phyloP scores from a whole-genome alignment of 2,329 filamentous ascomycete genomes.

The Cercospora canescens region DNA sequence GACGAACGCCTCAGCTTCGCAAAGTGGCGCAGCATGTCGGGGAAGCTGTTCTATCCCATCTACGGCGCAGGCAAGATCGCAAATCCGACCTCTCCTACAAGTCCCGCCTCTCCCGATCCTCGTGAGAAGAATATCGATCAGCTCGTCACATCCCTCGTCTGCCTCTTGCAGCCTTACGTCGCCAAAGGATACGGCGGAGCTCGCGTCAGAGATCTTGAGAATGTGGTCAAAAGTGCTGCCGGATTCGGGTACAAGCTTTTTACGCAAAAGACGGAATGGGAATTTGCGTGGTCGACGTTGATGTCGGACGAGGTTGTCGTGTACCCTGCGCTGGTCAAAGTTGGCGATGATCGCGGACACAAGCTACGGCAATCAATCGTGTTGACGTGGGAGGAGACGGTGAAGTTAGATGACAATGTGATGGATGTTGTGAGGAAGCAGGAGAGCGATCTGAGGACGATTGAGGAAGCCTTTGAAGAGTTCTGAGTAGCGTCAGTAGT shows the following conservation, averaged over 20 bases:
- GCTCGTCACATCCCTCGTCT: slow-evolving; percentile 10
- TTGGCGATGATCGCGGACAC: slow-evolving; percentile 18
- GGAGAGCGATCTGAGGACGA: slow-evolving; percentile 3
- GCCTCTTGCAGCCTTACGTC: slow-evolving; percentile 18
- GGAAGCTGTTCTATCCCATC: slow-evolving; percentile 11
- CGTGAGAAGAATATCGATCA: slow-evolving; percentile 16
- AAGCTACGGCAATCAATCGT: slow-evolving; percentile 17
- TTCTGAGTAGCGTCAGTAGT: background rate
- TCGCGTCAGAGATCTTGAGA: slow-evolving; percentile 19
- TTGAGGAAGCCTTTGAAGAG: background rate
- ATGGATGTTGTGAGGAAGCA: slow-evolving; percentile 16
- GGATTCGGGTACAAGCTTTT: slow-evolving; percentile 24
- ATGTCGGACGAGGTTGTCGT: slow-evolving; percentile 20
- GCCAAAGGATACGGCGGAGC: slow-evolving; percentile 16
- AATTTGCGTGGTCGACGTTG: slow-evolving; percentile 22
- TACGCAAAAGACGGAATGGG: slow-evolving; percentile 21
- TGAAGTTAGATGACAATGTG: slow-evolving; percentile 7
- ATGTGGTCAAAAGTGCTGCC: slow-evolving; percentile 17
- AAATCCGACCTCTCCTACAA: background rate
- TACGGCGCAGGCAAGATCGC: slow-evolving; percentile 10
- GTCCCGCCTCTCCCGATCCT: slow-evolving; percentile 9
- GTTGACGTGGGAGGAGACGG: slow-evolving; percentile 13
- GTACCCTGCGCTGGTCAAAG: slow-evolving; percentile 22
- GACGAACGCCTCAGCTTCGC: slow-evolving; percentile 13
- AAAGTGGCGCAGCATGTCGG: slow-evolving; percentile 19